Base-by-base conservation (phyloP, 176 grass and related monocot genomes). In the Musa schizocarpa region DNA sequence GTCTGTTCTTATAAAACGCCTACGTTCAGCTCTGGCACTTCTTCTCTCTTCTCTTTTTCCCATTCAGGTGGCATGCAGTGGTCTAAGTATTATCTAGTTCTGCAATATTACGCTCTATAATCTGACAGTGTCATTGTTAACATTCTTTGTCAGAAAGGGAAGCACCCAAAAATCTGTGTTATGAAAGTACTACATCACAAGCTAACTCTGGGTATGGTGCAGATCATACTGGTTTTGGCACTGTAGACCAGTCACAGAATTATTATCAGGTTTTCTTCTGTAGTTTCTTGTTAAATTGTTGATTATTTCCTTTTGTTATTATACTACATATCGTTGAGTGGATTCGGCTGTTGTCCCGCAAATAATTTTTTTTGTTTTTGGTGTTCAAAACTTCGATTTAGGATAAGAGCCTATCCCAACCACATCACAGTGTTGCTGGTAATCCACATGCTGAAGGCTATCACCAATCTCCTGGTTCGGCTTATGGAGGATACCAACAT, bases 241-340 rank as follows among this genome's bases (percentile, higher is more conserved):
- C 57, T 65, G 16, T 74, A 50, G 73, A 92, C 8, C 51, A 56
- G 57, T 78, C 87, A 59, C 87, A 85, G 24, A 86, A 81, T 72
- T 68, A 53, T 82, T 92, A 86, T 84, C 82, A 94, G 95, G 95
- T 97, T 84, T 63, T 81, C 48, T 52, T 24, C 8, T 26, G 14
- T 17, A 77, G 20, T 16, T 9, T 9, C 21, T 53, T 77, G 19
- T 52, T 21, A 62, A 16, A 50, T 50, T 69, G 9, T 69, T 29
- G 16, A 5, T 48, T 5, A 50, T 48, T 3, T 34, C 52, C 2
- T 12, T 43, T 62, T 61, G 9, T 13, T 58, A 8, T 0, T 16
- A 19, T 62, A 2, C 25, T 67, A 7, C 34, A 43, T 43, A 43
- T 43, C 34, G 3, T 43, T 6, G 34, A 43, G 34, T 43, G 34